Evolutionary conservation across 208 protist genomes (phyloP).

Genomic region (Trypanosomatidae sp.): DNA sequence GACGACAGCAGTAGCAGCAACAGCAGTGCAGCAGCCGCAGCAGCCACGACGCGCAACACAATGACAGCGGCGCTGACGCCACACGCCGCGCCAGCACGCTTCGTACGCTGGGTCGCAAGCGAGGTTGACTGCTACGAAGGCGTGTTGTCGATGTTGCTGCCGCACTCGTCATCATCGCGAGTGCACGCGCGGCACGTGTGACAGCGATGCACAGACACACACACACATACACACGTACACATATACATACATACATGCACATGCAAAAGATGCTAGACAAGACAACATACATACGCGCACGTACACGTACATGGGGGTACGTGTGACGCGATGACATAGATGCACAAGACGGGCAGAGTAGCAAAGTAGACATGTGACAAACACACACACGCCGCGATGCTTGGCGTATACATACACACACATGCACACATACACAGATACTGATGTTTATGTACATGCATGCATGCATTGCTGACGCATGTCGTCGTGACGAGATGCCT

Average conservation of each 20-base stretch:
- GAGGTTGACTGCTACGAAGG: slow-evolving; percentile 39
- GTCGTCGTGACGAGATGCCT: neutral
- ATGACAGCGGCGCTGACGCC: slow-evolving; percentile 10
- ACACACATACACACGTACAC: no score
- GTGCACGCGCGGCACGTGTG: no score
- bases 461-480: neutral
- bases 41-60: neutral
- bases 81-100: slow-evolving; percentile 13
- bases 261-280: no score
- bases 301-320: neutral
- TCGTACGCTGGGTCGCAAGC: slow-evolving; percentile 34
- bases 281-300: neutral
- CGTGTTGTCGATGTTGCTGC: no score
- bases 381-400: no score
- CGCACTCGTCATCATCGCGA: no score
- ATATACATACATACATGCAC: no score
- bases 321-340: neutral
- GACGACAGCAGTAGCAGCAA: neutral
- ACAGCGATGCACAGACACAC: no score
- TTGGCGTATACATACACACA: no score
- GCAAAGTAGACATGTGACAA: neutral
- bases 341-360: neutral
- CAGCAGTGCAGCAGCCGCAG: neutral
- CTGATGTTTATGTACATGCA: neutral
- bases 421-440: no score